Base-by-base conservation (phyloP, 2,329 filamentous ascomycete species). In the Fusarium setosum region DNA sequence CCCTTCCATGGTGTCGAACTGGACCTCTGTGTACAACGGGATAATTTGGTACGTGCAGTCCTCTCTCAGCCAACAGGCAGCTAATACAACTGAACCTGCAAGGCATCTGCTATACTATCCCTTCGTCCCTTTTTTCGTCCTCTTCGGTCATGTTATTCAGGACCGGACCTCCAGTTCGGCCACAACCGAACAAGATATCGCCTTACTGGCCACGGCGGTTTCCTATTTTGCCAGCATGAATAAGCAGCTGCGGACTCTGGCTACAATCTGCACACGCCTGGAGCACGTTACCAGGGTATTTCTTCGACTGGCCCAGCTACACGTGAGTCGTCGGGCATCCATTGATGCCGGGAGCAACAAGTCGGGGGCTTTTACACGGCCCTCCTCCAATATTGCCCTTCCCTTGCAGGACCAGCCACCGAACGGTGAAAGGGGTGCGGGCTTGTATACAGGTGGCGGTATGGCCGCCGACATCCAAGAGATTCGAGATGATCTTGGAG, bases 91-190 rank as follows among this genome's bases (percentile, higher is more conserved):
- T 6, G 2, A 3, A 10, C 1, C 1, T n/a, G n/a, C n/a, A n/a
- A 11, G 59, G 60, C 45, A 61, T 13, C 38, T 61, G 2, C 15
- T 63, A 4, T 63, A 61, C 15, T 61, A 44, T 13, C 60, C 60
- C 0, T 63, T 63, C 4, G 56, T 51, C 5, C 29, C 60, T 2
- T 63, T 56, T n/a, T 56, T 56, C 69, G 31, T 63, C 6, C 18
- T 63, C 8, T 63, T 61, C 9, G 37, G 47, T 6, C 20, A 58
- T 10, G 4, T 60, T 5, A 24, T 24, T 4, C 6, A 58, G 0
- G 4, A 6, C 1, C 21, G 41, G 9, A 7, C 21, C 4, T 12
- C n/a, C 0, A 20, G 32, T 3, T 6, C 2, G 4, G 5, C 13
- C 2, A 31, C 17, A 2, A 32, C 17, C 1, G 17, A 48, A 5